Evolutionary conservation across 352 stramenopile species (phyloP), one percentile per base, ranked within the genome.

Genomic region (Discostella stelligera): DNA sequence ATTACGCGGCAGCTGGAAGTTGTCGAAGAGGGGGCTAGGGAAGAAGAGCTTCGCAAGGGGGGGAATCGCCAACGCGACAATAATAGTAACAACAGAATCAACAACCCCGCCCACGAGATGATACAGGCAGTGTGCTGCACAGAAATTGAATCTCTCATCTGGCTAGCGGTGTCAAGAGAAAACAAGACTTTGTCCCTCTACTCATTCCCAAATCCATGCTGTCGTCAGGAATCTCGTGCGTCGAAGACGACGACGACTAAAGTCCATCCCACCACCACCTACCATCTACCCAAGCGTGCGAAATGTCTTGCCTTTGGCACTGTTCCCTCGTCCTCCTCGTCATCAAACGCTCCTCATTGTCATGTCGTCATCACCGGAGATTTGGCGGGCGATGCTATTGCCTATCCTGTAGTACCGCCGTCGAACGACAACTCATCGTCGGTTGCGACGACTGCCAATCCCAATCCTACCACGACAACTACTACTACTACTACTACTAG

Each of bases 121-220:
- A 80, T 75, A 52, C 67, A 79, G 55, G 60, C 68, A 52, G 63
- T 74, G 0, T 77, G 71, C 46, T 73, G 20, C 23, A 75, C 71
- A 48, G 20, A 71, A 68, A 67, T 71, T 32, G 72, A 61, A 10
- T 70, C 59, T 50, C 60, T 14, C 1, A 48, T 83, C 18, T 85
- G 62, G 59, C 79, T 86, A 61, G 85, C 81, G 4, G 83, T 90
- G n/a, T 79, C 85, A 23, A 59, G 85, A 46, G 55, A 79, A 27
- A 66, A 88, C 46, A 91, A 91, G 67, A 84, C 69, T 13, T 54
- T 91, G 4, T 65, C 55, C 37, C 58, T 91, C 3, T 91, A 90
- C 56, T 77, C 55, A 27, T 8, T 81, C 11, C 32, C 54, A 21
- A 44, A 32, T 32, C 27, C 27, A 27, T 50, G 0, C 0, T 20